A percentile compares a stretch with the other conserved stretches of the same genome.
These are phyloP conservation scores for Scytalidium lignicola DNA, from an alignment of 2,329 filamentous ascomycete species.

Conservation along the genomic window DNA sequence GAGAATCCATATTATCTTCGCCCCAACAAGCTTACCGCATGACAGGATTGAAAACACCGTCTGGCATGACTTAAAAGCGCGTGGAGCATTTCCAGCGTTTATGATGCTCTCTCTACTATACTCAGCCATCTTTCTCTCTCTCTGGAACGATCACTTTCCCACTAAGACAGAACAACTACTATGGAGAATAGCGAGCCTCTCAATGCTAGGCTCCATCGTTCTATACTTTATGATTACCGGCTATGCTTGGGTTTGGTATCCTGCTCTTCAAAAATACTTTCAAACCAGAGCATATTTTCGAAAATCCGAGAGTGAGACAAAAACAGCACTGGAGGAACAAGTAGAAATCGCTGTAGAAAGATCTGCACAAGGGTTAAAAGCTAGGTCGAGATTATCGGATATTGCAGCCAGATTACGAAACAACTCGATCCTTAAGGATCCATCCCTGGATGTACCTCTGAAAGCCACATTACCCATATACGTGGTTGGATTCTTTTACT, in stretches of 20 bases:
- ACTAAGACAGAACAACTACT: constrained; percentile 5
- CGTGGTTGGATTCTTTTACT: constrained; percentile 7
- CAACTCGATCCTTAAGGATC: constrained; percentile 8
- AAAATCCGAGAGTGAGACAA: too few species aligned
- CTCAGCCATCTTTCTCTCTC: constrained; percentile 3
- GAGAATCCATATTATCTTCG: constrained; percentile 4
- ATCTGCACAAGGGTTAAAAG: too few species aligned
- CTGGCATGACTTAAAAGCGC: not conserved
- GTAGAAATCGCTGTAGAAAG: too few species aligned
- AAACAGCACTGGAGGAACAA: too few species aligned
- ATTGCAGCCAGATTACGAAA: constrained; percentile 3
- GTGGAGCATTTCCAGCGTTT: not conserved
- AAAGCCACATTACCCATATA: constrained; percentile 9
- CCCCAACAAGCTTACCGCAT: not conserved
- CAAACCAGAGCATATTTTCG: too few species aligned
- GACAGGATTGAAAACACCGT: constrained; percentile 2
- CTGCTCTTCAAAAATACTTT: too few species aligned
- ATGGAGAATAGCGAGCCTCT: constrained; percentile 6
- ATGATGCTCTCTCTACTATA: constrained; percentile 4
- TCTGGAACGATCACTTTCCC: constrained; percentile 8
- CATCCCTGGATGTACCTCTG: constrained; percentile 4
- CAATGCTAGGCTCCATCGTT: too few species aligned
- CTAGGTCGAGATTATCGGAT: not conserved
- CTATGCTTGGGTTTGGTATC: too few species aligned
- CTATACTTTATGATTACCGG: too few species aligned